Conservation (phyloP, 371 early-diverging fungal genomes). For the Amoeboaphelidium occidentale region DNA sequence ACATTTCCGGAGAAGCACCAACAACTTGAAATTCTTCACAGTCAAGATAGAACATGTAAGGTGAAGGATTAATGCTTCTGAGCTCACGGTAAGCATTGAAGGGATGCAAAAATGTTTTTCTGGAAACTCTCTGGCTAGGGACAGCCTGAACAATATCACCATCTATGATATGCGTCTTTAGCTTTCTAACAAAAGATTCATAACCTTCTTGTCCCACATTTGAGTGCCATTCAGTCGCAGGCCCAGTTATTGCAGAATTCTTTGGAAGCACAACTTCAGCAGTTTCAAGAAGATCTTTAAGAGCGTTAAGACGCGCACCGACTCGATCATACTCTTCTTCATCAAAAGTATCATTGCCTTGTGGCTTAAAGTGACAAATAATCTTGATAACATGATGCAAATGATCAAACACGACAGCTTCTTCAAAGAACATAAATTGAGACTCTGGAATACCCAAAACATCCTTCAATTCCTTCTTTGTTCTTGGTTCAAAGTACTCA, state of each 20-base stretch:
- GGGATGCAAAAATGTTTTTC: slow-evolving; percentile 66
- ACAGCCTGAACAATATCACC: slow-evolving; percentile 95
- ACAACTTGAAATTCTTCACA: slow-evolving; percentile 72
- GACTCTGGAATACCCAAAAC: slow-evolving; percentile 74
- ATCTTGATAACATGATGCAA: slow-evolving; percentile 67
- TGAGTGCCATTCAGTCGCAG: slow-evolving; percentile 27
- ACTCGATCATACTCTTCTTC: slow-evolving; percentile 33
- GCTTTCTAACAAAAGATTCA: slow-evolving; percentile 49
- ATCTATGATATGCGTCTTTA: slow-evolving; percentile 68
- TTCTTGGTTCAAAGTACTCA: slow-evolving; percentile 74
- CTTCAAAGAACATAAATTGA: slow-evolving; percentile 75
- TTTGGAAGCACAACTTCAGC: slow-evolving; percentile 19
- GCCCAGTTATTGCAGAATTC: slow-evolving; percentile 38
- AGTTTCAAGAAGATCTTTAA: slow-evolving; percentile 24
- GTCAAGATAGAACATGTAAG: slow-evolving; percentile 95
- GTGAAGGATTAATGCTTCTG: slow-evolving; percentile 84
- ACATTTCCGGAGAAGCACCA: slow-evolving; percentile 92
- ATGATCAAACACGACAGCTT: slow-evolving; percentile 78
- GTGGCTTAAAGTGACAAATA: slow-evolving; percentile 57
- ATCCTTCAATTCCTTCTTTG: slow-evolving; percentile 44
- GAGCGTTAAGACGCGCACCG: slow-evolving; percentile 28
- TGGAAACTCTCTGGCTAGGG: slow-evolving; percentile 67
- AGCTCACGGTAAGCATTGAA: slow-evolving; percentile 88
- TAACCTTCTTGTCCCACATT: slow-evolving; percentile 79
- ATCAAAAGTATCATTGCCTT: slow-evolving; percentile 18